Conservation (phyloP, 345 rosid species). For the Kandelia obovata region DNA sequence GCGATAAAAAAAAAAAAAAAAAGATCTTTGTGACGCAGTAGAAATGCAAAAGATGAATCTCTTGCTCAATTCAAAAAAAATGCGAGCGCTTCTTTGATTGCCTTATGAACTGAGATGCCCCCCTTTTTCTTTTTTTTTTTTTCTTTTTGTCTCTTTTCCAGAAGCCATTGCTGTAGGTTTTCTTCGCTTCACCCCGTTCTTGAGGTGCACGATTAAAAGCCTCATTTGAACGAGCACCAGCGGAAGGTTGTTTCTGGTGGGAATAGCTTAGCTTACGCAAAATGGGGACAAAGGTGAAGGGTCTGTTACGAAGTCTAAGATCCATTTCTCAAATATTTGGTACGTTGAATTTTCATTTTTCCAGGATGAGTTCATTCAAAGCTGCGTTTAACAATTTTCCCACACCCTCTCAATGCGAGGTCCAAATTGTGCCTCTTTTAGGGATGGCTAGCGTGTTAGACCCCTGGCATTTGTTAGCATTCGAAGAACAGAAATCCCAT, state of each 20-base stretch:
- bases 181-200: not conserved
- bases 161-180: not conserved
- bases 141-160: no score
- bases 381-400: not conserved
- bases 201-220: not conserved
- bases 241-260: not conserved
- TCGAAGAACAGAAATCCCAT: no score
- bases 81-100: no score
- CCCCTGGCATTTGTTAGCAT: no score
- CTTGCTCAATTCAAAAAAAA: no score
- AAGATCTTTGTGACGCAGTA: no score
- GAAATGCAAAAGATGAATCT: no score
- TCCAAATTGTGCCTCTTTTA: not conserved
- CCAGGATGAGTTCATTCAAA: no score
- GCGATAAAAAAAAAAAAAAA: no score
- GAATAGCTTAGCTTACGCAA: not conserved
- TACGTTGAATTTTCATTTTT: slow-evolving; percentile 9
- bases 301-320: slow-evolving; percentile 53
- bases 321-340: slow-evolving; percentile 54
- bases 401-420: not conserved
- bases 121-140: no score
- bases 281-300: slow-evolving; percentile 44
- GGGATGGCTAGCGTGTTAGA: no score
- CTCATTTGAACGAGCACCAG: not conserved
- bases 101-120: no score